Evolutionary conservation across 2,329 filamentous ascomycete genomes (phyloP).

Genomic region (Neonectria sp.): DNA sequence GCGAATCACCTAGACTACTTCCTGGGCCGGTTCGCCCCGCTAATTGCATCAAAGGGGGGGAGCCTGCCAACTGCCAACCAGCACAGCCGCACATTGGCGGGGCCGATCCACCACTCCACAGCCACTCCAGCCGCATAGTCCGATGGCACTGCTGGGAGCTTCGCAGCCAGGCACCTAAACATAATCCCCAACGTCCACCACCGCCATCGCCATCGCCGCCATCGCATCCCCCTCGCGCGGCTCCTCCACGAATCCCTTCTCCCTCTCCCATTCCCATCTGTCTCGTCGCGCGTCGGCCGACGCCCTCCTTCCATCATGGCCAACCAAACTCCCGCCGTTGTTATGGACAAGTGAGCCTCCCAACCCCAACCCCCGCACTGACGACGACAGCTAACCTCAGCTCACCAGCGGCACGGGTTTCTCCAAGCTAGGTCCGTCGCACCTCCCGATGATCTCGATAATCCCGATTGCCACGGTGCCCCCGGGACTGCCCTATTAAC

Average conservation of each 20-base stretch:
- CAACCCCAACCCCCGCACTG: conserved; percentile 50
- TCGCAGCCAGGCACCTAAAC: conserved; percentile 47
- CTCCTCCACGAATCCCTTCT: conserved; percentile 29
- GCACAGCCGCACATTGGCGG: conserved; percentile 37
- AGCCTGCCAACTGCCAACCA: conserved; percentile 16
- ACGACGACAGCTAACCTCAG: conserved; percentile 52
- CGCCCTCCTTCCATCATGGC: conserved; percentile 75
- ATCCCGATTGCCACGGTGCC: conserved; percentile 18
- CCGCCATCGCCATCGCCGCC: conserved; percentile 37
- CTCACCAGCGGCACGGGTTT: conserved; percentile 93
- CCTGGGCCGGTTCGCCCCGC: conserved; percentile 3
- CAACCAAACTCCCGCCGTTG: conserved; percentile 99
- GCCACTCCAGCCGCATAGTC: conserved; percentile 44
- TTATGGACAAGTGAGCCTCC: conserved; percentile 99
- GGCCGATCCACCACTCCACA: conserved; percentile 41
- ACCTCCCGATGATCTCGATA: conserved; percentile 25
- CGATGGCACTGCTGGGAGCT: conserved; percentile 43
- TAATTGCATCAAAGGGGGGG: conserved; percentile 31
- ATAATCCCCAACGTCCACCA: conserved; percentile 46
- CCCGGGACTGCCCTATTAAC: conserved; percentile 44
- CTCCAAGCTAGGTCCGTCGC: conserved; percentile 91
- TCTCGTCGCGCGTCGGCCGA: conserved; percentile 40
- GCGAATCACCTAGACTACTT: neutral
- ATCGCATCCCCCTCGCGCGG: conserved; percentile 40
- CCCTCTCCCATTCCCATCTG: conserved; percentile 16